Base-by-base conservation (phyloP, 805 yeast species). In the Myxozyma neglecta region DNA sequence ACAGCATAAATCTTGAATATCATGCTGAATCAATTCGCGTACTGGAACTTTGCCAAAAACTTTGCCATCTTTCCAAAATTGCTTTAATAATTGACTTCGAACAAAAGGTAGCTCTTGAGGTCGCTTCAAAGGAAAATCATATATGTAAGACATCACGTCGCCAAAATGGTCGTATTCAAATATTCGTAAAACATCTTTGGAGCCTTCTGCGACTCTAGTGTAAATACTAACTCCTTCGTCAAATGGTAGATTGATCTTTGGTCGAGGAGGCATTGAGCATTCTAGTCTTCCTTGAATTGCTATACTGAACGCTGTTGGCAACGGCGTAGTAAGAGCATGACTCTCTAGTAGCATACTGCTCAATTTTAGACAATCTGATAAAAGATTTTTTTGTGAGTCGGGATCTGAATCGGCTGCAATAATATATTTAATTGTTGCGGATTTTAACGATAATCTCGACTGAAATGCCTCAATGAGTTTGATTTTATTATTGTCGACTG, bases 261-360 rank as follows among this genome's bases (percentile, higher is more conserved):
- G 63, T 20, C 68, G 56, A 14, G 67, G 66, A 16, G 68, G 68
- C 60, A 64, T 63, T 3, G 53, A 58, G 46, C 59, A 46, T 29
- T 58, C 68, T n/a, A 64, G 53, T 24, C 67, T 40, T 14, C 68
- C 67, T 43, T 64, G 68, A 11, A 63, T 49, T 14, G 63, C 63
- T 8, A 57, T 56, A 20, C 66, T 62, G 36, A 64, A 64, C 2
- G 68, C 66, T 3, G 37, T 16, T 6, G 53, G 56, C 9, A 61
- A 46, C 7, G 58, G 46, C 7, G 35, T 39, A 2, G 48, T 47
- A 7, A 49, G 49, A 7, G 14, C 43, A 40, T 57, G 61, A 20
- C 60, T 57, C 18, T 37, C 44, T n/a, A 18, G 13, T 18, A 51
- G 16, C 14, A 14, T 51, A 32, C 29, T 43, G 7, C 13, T n/a